Percentiles rank a stretch among this genome's conserved stretches.
These are phyloP conservation scores for Trypanosoma scelopori DNA, from an alignment of 208 protist genomes.

Conservation along the genomic window DNA sequence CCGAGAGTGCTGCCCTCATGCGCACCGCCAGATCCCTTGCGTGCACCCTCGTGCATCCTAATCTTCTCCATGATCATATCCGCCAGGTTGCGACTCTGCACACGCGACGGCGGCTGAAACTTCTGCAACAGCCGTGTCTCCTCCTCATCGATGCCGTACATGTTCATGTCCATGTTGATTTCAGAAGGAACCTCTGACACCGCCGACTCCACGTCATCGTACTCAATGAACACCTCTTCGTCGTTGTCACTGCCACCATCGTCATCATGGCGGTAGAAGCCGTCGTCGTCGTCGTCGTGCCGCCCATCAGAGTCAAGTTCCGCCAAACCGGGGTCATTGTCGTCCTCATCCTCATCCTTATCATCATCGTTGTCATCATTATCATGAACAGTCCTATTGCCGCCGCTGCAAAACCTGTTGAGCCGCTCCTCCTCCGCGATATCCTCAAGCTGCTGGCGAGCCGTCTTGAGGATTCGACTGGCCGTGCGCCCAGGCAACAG, in stretches of 20 bases:
- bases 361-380: slow-evolving; percentile 17
- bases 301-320: slow-evolving; percentile 8
- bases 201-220: slow-evolving; percentile 73
- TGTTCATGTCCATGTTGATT: slow-evolving; percentile 50
- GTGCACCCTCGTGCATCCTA: slow-evolving; percentile 71
- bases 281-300: slow-evolving; percentile 2
- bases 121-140: slow-evolving; percentile 85
- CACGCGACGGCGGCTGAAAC: slow-evolving; percentile 80
- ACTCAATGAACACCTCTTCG: slow-evolving; percentile 65
- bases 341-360: slow-evolving; percentile 8
- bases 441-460: slow-evolving; percentile 65
- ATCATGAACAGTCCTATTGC: not conserved
- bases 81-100: slow-evolving; percentile 88
- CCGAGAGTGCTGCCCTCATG: slow-evolving; percentile 10
- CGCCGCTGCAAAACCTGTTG: not conserved
- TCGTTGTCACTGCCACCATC: slow-evolving; percentile 48
- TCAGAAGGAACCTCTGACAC: slow-evolving; percentile 82
- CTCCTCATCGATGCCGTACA: slow-evolving; percentile 90
- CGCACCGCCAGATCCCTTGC: slow-evolving; percentile 12
- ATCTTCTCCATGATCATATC: slow-evolving; percentile 94
- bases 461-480: slow-evolving; percentile 74
- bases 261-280: too few species aligned
- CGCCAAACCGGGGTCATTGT: not conserved
- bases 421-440: slow-evolving; percentile 46
- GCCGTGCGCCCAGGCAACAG: slow-evolving; percentile 73